Evolutionary conservation across 2,329 filamentous ascomycete genomes (phyloP).

Genomic region (Monilinia aucupariae): DNA sequence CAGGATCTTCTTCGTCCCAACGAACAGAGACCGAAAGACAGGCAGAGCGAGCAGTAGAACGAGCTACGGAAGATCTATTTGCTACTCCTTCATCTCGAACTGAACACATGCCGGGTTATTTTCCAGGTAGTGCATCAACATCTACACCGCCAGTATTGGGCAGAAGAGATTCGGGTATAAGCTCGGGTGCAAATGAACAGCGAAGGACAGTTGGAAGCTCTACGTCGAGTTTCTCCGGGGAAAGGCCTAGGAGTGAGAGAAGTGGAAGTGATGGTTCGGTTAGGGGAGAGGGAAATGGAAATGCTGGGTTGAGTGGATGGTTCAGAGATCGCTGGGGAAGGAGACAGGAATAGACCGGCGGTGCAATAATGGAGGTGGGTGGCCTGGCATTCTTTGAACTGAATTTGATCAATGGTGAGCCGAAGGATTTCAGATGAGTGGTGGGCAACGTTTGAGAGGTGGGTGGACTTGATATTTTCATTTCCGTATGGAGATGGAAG

Average conservation of each 20-base stretch:
- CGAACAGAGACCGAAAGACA: not conserved
- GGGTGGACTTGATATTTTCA: too few relatives aligned
- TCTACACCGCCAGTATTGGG: slow-evolving; percentile 7
- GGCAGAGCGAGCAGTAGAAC: not conserved
- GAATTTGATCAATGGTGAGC: not conserved
- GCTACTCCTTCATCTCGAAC: not conserved
- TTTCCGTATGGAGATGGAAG: too few relatives aligned
- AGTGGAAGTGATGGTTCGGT: slow-evolving; percentile 28
- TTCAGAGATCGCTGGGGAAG: slow-evolving; percentile 27
- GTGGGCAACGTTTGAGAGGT: too few relatives aligned
- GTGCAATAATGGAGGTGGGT: not conserved
- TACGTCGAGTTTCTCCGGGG: not conserved
- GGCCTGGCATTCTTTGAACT: not conserved
- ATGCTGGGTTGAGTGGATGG: slow-evolving; percentile 20
- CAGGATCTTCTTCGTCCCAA: slow-evolving; percentile 17
- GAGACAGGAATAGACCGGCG: not conserved
- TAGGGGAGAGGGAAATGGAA: slow-evolving; percentile 14
- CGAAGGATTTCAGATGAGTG: not conserved
- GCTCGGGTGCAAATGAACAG: not conserved
- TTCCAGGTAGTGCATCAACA: slow-evolving; percentile 5
- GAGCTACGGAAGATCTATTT: not conserved
- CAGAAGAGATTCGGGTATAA: slow-evolving; percentile 23
- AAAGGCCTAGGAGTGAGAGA: slow-evolving; percentile 25
- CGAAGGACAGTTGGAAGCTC: not conserved
- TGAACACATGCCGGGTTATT: slow-evolving; percentile 21